Evolutionary conservation across 495 filamentous ascomycete species (phyloP).

Genomic region (Xylaria acuta): DNA sequence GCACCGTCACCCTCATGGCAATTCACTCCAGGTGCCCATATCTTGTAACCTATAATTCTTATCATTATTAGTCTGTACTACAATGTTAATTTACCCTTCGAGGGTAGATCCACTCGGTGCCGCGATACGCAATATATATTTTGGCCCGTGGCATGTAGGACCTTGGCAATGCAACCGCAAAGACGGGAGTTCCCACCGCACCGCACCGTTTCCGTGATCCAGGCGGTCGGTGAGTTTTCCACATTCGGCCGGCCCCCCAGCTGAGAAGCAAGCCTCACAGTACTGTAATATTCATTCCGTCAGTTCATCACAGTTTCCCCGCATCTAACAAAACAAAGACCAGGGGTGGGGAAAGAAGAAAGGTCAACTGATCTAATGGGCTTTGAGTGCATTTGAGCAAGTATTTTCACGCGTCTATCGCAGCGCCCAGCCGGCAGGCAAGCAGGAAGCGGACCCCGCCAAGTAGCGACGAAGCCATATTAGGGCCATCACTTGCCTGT

Average conservation of each 20-base stretch:
- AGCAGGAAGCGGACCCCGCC: slow-evolving; percentile 6
- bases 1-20: not conserved
- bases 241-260: not conserved
- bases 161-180: not conserved
- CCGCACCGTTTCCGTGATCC: not conserved
- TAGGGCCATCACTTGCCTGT: not conserved
- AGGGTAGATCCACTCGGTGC: not conserved
- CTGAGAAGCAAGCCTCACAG: not conserved
- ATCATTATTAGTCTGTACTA: not conserved
- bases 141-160: not conserved
- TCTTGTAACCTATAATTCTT: not conserved
- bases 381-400: slow-evolving; percentile 33
- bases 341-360: not conserved
- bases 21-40: not conserved
- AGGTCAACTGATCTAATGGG: not conserved
- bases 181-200: not conserved
- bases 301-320: slow-evolving; percentile 2
- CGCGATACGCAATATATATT: not conserved
- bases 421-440: slow-evolving; percentile 9
- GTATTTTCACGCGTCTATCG: slow-evolving; percentile 18
- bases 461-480: not conserved
- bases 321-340: slow-evolving; percentile 4
- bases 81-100: not conserved
- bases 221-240: not conserved
- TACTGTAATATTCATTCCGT: too few relatives aligned